phyloP scores from a whole-genome alignment of 2,329 filamentous ascomycete species.

The Salinomyces thailandicus region DNA sequence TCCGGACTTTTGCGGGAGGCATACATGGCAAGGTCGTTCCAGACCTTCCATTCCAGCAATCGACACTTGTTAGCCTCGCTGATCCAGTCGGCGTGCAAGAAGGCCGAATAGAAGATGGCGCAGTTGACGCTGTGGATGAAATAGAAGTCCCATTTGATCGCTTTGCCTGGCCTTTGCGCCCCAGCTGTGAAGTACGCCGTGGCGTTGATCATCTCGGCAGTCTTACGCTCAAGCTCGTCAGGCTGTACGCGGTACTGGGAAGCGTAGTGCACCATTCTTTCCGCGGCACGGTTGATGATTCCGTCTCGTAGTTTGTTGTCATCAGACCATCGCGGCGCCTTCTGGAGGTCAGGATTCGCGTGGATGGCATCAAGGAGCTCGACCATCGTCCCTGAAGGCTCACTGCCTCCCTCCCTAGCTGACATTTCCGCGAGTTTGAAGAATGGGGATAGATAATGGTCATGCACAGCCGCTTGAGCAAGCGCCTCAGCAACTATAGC shows the following conservation, averaged over 20 bases:
- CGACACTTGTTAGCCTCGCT: slow-evolving; percentile 51
- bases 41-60: slow-evolving; percentile 72
- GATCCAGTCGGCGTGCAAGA: slow-evolving; percentile 54
- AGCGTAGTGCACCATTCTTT: slow-evolving; percentile 53
- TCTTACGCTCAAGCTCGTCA: slow-evolving; percentile 47
- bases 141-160: slow-evolving; percentile 73
- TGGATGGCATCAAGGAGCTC: slow-evolving; percentile 53
- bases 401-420: slow-evolving; percentile 25
- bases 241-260: slow-evolving; percentile 41
- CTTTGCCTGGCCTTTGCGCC: slow-evolving; percentile 53
- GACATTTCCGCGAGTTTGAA: slow-evolving; percentile 45
- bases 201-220: slow-evolving; percentile 61
- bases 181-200: slow-evolving; percentile 49
- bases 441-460: slow-evolving; percentile 44
- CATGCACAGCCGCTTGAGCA: slow-evolving; percentile 64
- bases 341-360: slow-evolving; percentile 45
- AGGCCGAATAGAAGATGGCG: slow-evolving; percentile 59
- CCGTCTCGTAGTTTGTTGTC: slow-evolving; percentile 59
- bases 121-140: slow-evolving; percentile 67
- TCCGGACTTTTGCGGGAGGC: slow-evolving; percentile 54
- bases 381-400: slow-evolving; percentile 35
- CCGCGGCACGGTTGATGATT: slow-evolving; percentile 50
- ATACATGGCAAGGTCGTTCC: slow-evolving; percentile 65
- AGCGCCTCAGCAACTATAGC: slow-evolving; percentile 71
- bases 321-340: slow-evolving; percentile 43